These are phyloP conservation scores for Wallacemonas rigidus DNA, from an alignment of 208 protist species.

Conservation along the genomic window DNA sequence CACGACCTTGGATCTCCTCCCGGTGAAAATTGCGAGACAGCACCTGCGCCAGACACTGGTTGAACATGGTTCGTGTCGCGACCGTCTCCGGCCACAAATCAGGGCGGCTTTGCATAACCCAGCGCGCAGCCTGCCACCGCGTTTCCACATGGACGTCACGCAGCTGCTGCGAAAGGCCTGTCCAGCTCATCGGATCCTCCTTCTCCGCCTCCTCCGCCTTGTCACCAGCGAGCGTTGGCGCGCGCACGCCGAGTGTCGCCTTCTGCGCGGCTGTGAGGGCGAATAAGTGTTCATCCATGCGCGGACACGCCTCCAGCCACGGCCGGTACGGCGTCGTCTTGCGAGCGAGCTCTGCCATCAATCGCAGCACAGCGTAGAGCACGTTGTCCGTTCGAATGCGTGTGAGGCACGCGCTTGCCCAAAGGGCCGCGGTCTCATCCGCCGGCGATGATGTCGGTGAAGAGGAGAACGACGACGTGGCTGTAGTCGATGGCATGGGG, in stretches of 20 bases:
- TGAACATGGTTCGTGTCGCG: slow-evolving; percentile 59
- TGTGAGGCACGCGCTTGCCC: neutral
- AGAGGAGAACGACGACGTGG: slow-evolving; percentile 20
- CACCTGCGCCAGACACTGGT: slow-evolving; percentile 75
- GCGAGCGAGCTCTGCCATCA: slow-evolving; percentile 68
- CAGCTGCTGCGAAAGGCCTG: slow-evolving; percentile 67
- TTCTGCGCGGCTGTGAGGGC: slow-evolving; percentile 32
- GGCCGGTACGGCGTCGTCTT: slow-evolving; percentile 49
- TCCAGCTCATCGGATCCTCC: slow-evolving; percentile 32
- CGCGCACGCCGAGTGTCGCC: slow-evolving; percentile 27
- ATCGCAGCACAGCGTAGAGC: slow-evolving; percentile 66
- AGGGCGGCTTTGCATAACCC: slow-evolving; percentile 49
- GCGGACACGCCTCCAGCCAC: slow-evolving; percentile 79
- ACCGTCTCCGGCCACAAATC: slow-evolving; percentile 56
- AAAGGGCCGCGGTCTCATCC: neutral
- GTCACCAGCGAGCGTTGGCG: neutral
- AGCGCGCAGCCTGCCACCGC: slow-evolving; percentile 60
- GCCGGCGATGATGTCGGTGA: neutral
- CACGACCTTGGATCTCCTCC: slow-evolving; percentile 70
- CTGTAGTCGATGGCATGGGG: slow-evolving; percentile 2
- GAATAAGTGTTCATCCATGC: slow-evolving; percentile 77
- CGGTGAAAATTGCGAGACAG: slow-evolving; percentile 87
- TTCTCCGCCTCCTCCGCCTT: neutral
- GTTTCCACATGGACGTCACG: slow-evolving; percentile 39
- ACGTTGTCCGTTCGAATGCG: slow-evolving; percentile 35